phyloP scores from a whole-genome alignment of 2,329 filamentous ascomycete species.

The Diaporthe citri region DNA sequence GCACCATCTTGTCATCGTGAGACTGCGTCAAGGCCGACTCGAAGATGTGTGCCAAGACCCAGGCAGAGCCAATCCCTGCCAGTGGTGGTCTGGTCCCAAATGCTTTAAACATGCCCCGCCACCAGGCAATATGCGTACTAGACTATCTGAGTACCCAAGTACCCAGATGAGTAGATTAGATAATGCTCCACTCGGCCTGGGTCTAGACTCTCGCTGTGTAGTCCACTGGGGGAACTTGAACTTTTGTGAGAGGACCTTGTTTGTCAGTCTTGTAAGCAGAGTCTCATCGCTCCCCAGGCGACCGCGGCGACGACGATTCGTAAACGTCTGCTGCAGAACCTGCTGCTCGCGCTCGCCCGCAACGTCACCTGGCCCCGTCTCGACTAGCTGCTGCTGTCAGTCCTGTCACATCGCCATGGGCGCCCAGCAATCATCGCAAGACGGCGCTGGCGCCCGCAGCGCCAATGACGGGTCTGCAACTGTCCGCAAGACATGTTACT shows the following conservation, averaged over 20 bases:
- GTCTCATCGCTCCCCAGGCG: neutral
- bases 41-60: neutral
- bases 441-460: constrained; percentile 43
- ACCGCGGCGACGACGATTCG: neutral
- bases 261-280: neutral
- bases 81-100: neutral
- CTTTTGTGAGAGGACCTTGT: neutral
- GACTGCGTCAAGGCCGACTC: neutral
- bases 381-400: neutral
- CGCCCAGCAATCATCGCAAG: constrained; percentile 65
- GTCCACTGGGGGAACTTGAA: neutral
- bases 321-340: neutral
- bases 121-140: neutral
- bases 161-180: too few relatives aligned
- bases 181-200: constrained; percentile 6
- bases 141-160: too few relatives aligned
- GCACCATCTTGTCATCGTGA: neutral
- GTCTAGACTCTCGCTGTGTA: neutral
- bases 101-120: neutral
- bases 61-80: neutral
- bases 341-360: neutral
- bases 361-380: neutral
- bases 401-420: constrained; percentile 58
- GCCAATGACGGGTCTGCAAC: constrained; percentile 43
- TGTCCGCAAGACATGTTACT: constrained; percentile 79